phyloP scores from a whole-genome alignment of 106 monocot species.

The Xerophyta viscosa region DNA sequence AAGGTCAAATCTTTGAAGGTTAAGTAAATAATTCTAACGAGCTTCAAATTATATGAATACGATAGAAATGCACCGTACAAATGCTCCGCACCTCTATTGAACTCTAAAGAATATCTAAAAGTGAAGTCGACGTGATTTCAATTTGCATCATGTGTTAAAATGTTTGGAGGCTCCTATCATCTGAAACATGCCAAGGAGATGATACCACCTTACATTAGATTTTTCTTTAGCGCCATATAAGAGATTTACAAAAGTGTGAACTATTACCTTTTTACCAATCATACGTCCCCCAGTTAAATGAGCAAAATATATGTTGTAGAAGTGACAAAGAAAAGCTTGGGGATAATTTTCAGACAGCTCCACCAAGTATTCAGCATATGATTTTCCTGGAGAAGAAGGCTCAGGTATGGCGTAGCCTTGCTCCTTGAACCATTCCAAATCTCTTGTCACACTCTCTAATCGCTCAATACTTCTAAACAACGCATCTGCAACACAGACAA shows the following conservation, averaged over 20 bases:
- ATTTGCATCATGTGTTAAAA: too few relatives aligned
- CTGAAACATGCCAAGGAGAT: too few relatives aligned
- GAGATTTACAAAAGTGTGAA: background rate
- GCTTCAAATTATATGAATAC: too few relatives aligned
- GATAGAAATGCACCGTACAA: too few relatives aligned
- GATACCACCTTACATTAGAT: too few relatives aligned
- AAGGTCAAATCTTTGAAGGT: too few relatives aligned
- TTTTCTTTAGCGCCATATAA: too few relatives aligned
- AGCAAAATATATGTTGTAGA: conserved; percentile 92
- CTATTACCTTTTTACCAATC: conserved; percentile 93
- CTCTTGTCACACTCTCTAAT: conserved; percentile 60
- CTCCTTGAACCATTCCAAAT: conserved; percentile 88
- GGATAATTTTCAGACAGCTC: conserved; percentile 78
- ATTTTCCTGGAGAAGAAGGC: conserved; percentile 66
- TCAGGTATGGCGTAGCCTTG: conserved; percentile 82
- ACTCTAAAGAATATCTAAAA: too few relatives aligned
- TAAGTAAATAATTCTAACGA: too few relatives aligned
- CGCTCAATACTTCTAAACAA: conserved; percentile 85
- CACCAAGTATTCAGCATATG: conserved; percentile 55
- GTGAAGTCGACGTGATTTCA: too few relatives aligned
- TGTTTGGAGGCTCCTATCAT: too few relatives aligned
- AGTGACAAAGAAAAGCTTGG: conserved; percentile 92
- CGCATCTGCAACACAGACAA: conserved; percentile 84
- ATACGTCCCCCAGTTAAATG: conserved; percentile 88
- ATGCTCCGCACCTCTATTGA: too few relatives aligned